Base-by-base conservation (phyloP, 106 monocot species). In the Allium sativum region DNA sequence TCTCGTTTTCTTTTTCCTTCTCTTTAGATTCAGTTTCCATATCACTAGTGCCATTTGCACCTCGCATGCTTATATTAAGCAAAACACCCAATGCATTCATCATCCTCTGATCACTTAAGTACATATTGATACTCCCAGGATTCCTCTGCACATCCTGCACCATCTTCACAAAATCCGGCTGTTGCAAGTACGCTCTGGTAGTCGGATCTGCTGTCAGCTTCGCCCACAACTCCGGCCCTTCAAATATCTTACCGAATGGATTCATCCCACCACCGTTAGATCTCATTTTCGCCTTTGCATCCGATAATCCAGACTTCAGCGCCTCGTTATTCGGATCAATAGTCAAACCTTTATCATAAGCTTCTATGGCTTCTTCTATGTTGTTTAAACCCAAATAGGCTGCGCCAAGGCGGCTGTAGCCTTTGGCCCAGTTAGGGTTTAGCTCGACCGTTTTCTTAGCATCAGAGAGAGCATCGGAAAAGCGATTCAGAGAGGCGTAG, bases 401-500 rank as follows among this genome's bases (percentile, higher is more conserved):
- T 40, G 94, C 89, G 61, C 94, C 94, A 41, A 94, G 89, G 67
- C 94, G 89, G 74, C 78, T 77, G 74, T 90, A 94, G n/a, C 83
- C 94, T 73, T 94, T 94, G 20, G 89, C 73, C 94, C 94, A 94
- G 18, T 73, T 69, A 18, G 58, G 90, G 60, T 84, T 90, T 42
- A 95, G 74, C 62, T 90, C 90, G 42, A 95, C 94, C 21, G 90
- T 95, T 78, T 79, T 84, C 43, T 73, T 22, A 44, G 84, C 94
- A 66, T 95, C 94, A 20, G 64, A 50, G n/a, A 95, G 86, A 7
- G 94, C 90, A 7, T 81, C 94, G 16, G 75, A 40, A 58, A 79
- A 95, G 67, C 68, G 82, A 66, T 79, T 45, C 55, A 95, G 81
- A 59, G 94, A 95, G 53, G 94, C 94, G 73, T 84, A 74, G 63